Base-by-base conservation (phyloP, 2,329 filamentous ascomycete genomes). In the Fonsecaea monophora region DNA sequence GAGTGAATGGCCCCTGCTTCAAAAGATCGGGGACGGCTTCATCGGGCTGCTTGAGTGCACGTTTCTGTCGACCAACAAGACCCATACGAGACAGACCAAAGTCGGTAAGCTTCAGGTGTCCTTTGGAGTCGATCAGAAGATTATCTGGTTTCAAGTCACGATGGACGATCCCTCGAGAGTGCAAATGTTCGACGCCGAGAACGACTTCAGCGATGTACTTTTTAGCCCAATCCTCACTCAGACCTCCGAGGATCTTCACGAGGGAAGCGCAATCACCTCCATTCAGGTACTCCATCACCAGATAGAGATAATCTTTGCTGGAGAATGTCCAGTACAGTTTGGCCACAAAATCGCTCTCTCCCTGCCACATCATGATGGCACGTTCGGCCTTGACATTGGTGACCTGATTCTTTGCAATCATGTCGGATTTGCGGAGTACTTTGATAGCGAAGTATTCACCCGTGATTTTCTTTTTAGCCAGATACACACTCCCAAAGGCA, bases 361-460 rank as follows among this genome's bases (percentile, higher is more conserved):
- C 95, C 81, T 99, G 95, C 92, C 95, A 98, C 95, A 99, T 99
- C 95, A 99, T 98, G 76, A 99, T 99, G 25, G 96, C 96, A 72
- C 95, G 88, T 80, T 99, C 95, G 8, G 96, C 95, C 80, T 99
- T 98, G 75, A 99, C 95, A 75, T 99, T 99, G 72, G 95, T 97
- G 73, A 99, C 94, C 77, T 99, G 95, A 77, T 99, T 99, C 80
- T 99, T 99, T 68, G 95, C 95, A 69, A 99, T 92, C 95, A 99
- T 99, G 82, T 99, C 95, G n/a, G 95, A 94, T 80, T 99, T 99
- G 77, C 98, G 98, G 67, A 99, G 80, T 0, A 98, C 95, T 77
- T 99, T 99, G 82, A 99, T 98, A 9, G 95, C 95, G 77, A 94
- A 99, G 78, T 99, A 99, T 75, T 99, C 95, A 54, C 94, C 94